Evolutionary conservation across 164 flowering plant species (phyloP), one percentile per base, ranked within the genome.

Genomic region (Magnolia sinica): DNA sequence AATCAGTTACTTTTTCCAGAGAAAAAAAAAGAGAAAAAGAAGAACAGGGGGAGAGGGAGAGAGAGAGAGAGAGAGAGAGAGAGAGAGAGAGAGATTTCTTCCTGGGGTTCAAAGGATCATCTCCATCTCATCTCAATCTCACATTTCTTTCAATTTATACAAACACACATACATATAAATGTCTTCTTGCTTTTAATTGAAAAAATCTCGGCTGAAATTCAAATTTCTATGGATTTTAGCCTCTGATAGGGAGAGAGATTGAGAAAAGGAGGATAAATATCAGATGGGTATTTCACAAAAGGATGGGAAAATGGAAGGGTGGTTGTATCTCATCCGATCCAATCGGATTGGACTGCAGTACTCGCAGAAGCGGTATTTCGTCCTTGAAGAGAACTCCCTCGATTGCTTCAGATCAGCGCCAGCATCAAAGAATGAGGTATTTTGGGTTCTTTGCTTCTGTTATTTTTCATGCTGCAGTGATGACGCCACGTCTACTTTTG

Each of bases 291-390:
- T 77, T 61, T 76, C 85, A 3, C 79, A 82, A 68, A 83, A 49
- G 65, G 88, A 88, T 18, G 87, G 80, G 58, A 85, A 76, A 79
- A 93, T 90, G 93, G 90, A 91, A 71, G 98, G 98, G 1, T 94
- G 98, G 98, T 68, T 94, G 74, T 87, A 89, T 80, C 78, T 90
- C 6, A 87, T 94, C 31, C 89, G 97, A 7, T 87, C 85, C 6
- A 90, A 89, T 76, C 87, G 93, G 70, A 74, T 94, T 76, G 95
- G 96, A 6, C 76, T 88, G 64, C 96, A 91, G 74, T 89, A 84
- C 80, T 90, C 92, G 6, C 87, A 90, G 69, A 94, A 94, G 74
- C 87, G 95, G 2, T 94, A 90, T 78, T 94, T 91, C 80, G 81
- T 91, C 81, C 91, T 94, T 23, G 87, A 90, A 74, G 91, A 81